These are phyloP conservation scores for Areca catechu DNA, from an alignment of 176 grass and related monocot species.

Conservation along the genomic window DNA sequence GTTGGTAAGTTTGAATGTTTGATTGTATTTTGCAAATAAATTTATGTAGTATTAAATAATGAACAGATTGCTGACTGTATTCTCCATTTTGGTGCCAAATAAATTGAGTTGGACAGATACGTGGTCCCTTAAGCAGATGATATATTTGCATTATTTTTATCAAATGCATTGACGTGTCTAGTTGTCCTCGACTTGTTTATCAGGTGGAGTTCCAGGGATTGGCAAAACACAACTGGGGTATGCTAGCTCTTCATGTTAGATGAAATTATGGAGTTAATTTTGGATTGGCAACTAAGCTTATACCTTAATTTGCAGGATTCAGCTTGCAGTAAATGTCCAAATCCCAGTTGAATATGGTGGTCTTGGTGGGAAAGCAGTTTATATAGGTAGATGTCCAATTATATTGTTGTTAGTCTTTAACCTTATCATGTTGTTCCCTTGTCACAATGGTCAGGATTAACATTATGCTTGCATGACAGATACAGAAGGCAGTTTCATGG, in stretches of 20 bases:
- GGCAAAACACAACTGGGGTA: slow-evolving; percentile 99
- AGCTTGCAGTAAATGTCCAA: slow-evolving; percentile 90
- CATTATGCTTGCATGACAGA: slow-evolving; percentile 31
- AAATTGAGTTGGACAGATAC: no score
- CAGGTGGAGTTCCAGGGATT: slow-evolving; percentile 89
- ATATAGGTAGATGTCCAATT: slow-evolving; percentile 44
- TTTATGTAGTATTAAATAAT: background rate
- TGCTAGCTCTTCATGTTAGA: slow-evolving; percentile 10
- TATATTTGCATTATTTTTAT: no score
- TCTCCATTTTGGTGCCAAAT: no score
- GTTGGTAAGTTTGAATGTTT: slow-evolving; percentile 38
- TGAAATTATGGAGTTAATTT: no score
- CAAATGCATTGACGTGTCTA: no score
- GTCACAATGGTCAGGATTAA: slow-evolving; percentile 5
- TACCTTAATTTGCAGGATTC: slow-evolving; percentile 51
- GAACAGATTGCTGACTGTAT: no score
- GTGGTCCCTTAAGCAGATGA: no score
- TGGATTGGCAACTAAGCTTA: slow-evolving; percentile 1
- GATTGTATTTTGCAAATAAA: background rate
- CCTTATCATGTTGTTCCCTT: no score
- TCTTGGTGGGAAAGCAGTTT: slow-evolving; percentile 89
- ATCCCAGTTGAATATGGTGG: slow-evolving; percentile 82
- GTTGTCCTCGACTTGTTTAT: slow-evolving; percentile 21
- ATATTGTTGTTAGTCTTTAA: no score
- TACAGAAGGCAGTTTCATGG: slow-evolving; percentile 99